Evolutionary conservation across 345 rosid genomes (phyloP).

Genomic region (Euphorbia peplus): DNA sequence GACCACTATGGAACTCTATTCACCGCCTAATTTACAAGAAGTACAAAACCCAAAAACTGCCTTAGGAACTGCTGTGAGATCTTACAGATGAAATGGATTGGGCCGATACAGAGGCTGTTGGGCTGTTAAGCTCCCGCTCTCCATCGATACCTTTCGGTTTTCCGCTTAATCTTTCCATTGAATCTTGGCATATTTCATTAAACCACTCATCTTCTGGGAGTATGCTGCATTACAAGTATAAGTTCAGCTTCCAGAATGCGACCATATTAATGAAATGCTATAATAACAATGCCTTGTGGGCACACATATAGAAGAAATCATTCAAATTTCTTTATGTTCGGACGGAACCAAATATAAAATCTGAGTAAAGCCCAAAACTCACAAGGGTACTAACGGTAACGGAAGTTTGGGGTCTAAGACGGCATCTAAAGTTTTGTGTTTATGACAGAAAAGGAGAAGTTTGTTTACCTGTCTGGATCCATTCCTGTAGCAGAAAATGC

Average conservation of each 20-base stretch:
- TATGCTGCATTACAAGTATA: constrained; percentile 39
- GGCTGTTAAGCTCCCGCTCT: constrained; percentile 76
- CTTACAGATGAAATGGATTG: constrained; percentile 91
- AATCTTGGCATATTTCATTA: constrained; percentile 73
- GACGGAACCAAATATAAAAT: not conserved
- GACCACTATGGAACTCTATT: constrained; percentile 16
- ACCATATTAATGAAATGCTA: not conserved
- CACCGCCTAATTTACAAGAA: constrained; percentile 37
- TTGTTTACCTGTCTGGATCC: constrained; percentile 76
- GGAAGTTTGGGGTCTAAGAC: no score
- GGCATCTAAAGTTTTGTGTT: no score
- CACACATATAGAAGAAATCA: not conserved
- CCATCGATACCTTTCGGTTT: constrained; percentile 72
- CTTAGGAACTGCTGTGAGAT: constrained; percentile 80
- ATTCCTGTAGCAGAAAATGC: constrained; percentile 89
- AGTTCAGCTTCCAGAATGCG: not conserved
- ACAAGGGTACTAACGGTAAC: no score
- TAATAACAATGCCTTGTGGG: not conserved
- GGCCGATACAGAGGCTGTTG: constrained; percentile 95
- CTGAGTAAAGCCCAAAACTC: not conserved
- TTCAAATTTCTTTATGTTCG: not conserved
- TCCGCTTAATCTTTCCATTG: constrained; percentile 82
- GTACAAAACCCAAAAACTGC: not conserved
- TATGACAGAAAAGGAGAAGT: constrained; percentile 12
- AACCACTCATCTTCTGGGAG: constrained; percentile 96